Conservation (phyloP, 352 stramenopile species). For the Phytophthora fragariaefolia region DNA sequence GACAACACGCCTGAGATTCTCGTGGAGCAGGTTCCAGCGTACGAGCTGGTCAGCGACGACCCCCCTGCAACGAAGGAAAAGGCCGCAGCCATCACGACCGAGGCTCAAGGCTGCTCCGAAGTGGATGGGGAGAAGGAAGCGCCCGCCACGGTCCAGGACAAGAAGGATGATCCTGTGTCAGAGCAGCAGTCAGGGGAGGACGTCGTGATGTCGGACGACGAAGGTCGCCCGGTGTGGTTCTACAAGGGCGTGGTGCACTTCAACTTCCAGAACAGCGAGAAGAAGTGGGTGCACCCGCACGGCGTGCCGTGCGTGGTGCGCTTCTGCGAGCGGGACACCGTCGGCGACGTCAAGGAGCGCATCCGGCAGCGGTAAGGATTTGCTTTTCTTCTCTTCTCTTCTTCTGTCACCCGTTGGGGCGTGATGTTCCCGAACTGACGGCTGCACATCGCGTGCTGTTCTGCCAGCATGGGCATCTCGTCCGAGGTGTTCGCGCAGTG, state of each 20-base stretch:
- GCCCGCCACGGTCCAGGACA: no score
- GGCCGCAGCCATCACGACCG: background rate
- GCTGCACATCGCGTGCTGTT: background rate
- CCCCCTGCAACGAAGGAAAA: background rate
- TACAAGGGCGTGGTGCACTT: conserved; percentile 79
- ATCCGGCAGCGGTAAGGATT: conserved; percentile 62
- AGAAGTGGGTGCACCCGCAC: conserved; percentile 79
- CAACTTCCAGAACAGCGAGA: conserved; percentile 59
- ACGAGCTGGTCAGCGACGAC: conserved; percentile 33
- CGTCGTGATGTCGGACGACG: conserved; percentile 20
- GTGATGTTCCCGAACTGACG: conserved; percentile 10
- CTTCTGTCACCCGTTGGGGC: conserved; percentile 7
- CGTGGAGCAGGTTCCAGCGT: conserved; percentile 54
- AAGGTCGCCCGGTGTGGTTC: conserved; percentile 38
- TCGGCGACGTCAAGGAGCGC: conserved; percentile 71
- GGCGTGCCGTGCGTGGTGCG: conserved; percentile 73
- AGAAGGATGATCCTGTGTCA: background rate
- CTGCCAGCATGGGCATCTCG: conserved; percentile 67
- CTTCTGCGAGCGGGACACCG: conserved; percentile 70
- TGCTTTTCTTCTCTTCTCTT: conserved; percentile 3
- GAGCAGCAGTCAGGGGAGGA: background rate
- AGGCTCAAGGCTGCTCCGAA: background rate
- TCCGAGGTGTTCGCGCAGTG: conserved; percentile 72
- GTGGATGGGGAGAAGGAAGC: background rate
- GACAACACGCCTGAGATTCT: conserved; percentile 54